Evolutionary conservation across 108 stramenopile species (phyloP).

Genomic region (Fragilaria radians): DNA sequence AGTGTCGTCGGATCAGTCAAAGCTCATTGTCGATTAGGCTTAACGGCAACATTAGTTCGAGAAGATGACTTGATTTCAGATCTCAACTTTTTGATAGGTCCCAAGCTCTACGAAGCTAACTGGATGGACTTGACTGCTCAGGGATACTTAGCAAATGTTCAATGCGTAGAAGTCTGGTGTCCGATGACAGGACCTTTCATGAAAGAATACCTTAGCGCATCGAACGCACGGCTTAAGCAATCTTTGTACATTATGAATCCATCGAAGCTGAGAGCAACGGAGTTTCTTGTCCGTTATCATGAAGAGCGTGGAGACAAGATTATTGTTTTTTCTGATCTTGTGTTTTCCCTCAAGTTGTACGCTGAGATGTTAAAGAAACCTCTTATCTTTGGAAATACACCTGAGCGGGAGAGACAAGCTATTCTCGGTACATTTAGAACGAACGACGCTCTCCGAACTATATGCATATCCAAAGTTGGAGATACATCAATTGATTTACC

Average conservation of each 20-base stretch:
- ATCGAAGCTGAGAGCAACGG: conserved; percentile 85
- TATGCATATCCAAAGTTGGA: conserved; percentile 95
- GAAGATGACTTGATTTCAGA: conserved; percentile 98
- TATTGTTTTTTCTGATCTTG: conserved; percentile 96
- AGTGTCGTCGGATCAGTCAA: conserved; percentile 87
- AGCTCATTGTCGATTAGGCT: conserved; percentile 96
- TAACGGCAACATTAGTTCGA: conserved; percentile 97
- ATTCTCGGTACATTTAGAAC: conserved; percentile 89
- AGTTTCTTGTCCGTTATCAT: conserved; percentile 91
- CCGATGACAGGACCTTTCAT: conserved; percentile 98
- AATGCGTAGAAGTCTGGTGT: conserved; percentile 98
- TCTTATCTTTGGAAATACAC: conserved; percentile 94
- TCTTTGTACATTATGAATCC: conserved; percentile 98
- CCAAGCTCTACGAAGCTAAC: conserved; percentile 99
- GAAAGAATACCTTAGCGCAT: conserved; percentile 87
- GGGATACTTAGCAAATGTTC: conserved; percentile 98
- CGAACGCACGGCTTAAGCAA: conserved; percentile 76
- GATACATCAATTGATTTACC: conserved; percentile 99
- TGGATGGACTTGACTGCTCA: conserved; percentile 99
- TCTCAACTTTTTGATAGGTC: conserved; percentile 97
- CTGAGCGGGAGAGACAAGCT: conserved; percentile 88
- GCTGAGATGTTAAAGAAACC: conserved; percentile 80
- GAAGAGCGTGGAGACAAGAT: conserved; percentile 95
- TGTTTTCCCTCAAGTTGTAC: conserved; percentile 86
- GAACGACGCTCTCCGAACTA: conserved; percentile 81